Conservation (phyloP, 2,329 filamentous ascomycete genomes). For the Apiospora koreana region DNA sequence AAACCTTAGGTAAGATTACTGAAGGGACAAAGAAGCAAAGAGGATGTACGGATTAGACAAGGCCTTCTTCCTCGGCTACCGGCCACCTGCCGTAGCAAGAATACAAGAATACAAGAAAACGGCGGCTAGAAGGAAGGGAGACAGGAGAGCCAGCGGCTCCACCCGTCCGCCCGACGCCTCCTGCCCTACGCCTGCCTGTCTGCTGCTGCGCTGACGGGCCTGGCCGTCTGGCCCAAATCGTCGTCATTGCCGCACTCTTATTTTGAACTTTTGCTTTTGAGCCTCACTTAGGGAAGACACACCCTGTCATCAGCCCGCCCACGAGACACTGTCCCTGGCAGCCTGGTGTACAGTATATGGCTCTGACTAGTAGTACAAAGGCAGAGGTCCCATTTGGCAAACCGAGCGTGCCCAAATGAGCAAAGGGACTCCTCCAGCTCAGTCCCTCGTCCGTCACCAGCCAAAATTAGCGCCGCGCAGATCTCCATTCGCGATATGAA, state of each 20-base stretch:
- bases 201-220: neutral
- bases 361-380: too few species aligned
- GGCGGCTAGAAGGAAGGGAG: neutral
- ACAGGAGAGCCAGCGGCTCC: neutral
- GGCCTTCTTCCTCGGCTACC: neutral
- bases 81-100: neutral
- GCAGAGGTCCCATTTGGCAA: neutral
- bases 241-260: conserved; percentile 5
- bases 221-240: neutral
- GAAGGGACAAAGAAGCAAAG: neutral
- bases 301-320: neutral
- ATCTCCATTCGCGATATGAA: neutral
- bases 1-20: too few species aligned
- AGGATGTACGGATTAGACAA: neutral
- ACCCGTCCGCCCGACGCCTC: neutral
- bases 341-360: neutral
- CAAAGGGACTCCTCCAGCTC: neutral
- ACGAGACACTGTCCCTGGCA: neutral
- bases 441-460: neutral
- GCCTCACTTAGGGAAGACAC: neutral
- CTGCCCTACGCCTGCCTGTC: neutral
- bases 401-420: neutral
- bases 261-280: neutral
- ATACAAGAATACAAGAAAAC: too few species aligned
- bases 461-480: neutral